A percentile compares a stretch with the other conserved stretches of the same genome.
phyloP scores from a whole-genome alignment of 257 asterid genomes.

The Solanum chmielewskii region DNA sequence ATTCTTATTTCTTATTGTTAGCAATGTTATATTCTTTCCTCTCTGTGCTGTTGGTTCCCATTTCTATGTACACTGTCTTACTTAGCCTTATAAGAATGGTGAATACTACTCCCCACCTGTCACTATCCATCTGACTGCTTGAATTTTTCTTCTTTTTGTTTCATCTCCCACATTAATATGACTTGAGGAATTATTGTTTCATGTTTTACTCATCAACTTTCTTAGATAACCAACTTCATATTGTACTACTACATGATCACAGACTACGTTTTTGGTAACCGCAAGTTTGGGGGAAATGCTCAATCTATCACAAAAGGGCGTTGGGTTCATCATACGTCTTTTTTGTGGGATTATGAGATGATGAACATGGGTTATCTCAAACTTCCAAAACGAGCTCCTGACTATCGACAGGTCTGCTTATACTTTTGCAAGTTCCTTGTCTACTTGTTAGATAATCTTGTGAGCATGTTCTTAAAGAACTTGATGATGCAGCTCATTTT shows the following conservation, averaged over 20 bases:
- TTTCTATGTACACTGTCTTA: background rate
- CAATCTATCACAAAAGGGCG: constrained; percentile 74
- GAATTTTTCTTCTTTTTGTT: background rate
- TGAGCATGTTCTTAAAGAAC: background rate
- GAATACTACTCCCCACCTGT: background rate
- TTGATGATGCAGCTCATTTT: background rate
- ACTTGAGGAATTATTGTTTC: background rate
- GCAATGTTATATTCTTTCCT: background rate
- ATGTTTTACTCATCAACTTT: background rate
- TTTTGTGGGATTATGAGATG: constrained; percentile 74
- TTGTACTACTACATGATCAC: constrained; percentile 1
- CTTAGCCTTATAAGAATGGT: background rate
- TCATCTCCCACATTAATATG: background rate
- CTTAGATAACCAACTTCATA: background rate
- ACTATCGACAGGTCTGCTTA: constrained; percentile 59
- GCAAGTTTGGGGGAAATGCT: constrained; percentile 91
- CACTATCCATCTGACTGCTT: background rate
- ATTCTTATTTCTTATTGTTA: background rate
- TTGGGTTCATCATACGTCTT: constrained; percentile 93
- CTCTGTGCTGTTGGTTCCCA: background rate
- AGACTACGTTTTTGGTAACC: constrained; percentile 81
- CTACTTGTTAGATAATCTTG: background rate
- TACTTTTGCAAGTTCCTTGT: background rate
- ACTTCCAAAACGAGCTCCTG: constrained; percentile 67
- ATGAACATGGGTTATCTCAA: constrained; percentile 79